Percentiles rank a stretch among this genome's conserved stretches.
Evolutionary conservation across 805 yeast species (phyloP).

Genomic region (Metschnikowia matae): DNA sequence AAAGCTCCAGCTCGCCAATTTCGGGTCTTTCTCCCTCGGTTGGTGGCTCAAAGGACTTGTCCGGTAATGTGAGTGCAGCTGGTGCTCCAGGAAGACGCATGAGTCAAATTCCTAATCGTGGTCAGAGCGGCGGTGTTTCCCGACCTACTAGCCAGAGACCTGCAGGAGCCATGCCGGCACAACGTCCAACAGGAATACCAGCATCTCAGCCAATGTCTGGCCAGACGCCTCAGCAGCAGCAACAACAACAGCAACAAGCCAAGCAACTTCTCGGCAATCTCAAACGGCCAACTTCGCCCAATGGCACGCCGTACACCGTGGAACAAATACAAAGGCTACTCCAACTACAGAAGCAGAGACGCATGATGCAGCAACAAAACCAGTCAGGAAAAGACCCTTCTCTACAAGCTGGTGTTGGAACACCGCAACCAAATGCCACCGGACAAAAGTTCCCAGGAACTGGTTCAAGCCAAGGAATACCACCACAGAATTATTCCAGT

Average conservation of each 20-base stretch:
- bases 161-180: background rate
- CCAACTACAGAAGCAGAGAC: slow-evolving; percentile 49
- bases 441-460: background rate
- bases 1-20: slow-evolving; percentile 4
- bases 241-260: slow-evolving; percentile 4
- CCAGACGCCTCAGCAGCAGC: background rate
- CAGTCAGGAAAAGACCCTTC: slow-evolving; percentile 14
- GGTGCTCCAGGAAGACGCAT: slow-evolving; percentile 3
- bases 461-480: background rate
- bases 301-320: slow-evolving; percentile 54
- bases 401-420: background rate
- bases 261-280: slow-evolving; percentile 16
- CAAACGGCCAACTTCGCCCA: slow-evolving; percentile 45
- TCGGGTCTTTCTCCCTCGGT: slow-evolving; percentile 8
- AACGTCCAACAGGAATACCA: slow-evolving; percentile 1
- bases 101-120: slow-evolving; percentile 6
- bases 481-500: background rate
- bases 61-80: background rate
- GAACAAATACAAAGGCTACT: slow-evolving; percentile 59
- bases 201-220: background rate
- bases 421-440: background rate
- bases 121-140: background rate
- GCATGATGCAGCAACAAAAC: slow-evolving; percentile 43
- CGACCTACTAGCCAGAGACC: background rate
- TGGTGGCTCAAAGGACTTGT: slow-evolving; percentile 13